A percentile compares a stretch with the other conserved stretches of the same genome.
Conservation (phyloP, 169 alveolate genomes). For the Perkinsus olseni region DNA sequence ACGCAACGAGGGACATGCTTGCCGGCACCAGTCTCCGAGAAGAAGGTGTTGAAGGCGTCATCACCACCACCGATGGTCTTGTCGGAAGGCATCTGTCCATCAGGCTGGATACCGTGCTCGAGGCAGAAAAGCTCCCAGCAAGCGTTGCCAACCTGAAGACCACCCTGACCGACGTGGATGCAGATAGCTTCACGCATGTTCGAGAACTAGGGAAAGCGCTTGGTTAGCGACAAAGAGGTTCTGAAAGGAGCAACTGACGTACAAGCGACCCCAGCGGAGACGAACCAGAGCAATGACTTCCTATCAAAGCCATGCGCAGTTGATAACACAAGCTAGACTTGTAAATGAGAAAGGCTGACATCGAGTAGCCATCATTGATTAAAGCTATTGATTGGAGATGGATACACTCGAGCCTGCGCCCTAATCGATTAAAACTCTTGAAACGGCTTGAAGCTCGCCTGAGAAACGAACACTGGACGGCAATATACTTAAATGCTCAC, state of each 20-base stretch:
- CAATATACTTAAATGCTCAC: too few relatives aligned
- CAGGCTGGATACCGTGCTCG: conserved; percentile 73
- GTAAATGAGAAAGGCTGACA: too few relatives aligned
- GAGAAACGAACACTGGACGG: too few relatives aligned
- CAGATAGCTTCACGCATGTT: conserved; percentile 90
- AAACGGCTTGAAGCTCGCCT: too few relatives aligned
- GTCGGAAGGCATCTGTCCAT: conserved; percentile 38
- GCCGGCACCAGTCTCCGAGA: conserved; percentile 81
- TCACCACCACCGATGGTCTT: conserved; percentile 67
- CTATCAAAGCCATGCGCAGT: too few relatives aligned
- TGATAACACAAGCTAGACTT: too few relatives aligned
- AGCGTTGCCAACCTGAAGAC: conserved; percentile 90
- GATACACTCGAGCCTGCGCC: too few relatives aligned
- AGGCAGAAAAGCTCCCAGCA: conserved; percentile 85
- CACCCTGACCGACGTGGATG: conserved; percentile 91
- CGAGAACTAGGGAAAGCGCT: neutral
- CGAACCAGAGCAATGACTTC: too few relatives aligned
- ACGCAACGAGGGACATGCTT: conserved; percentile 85
- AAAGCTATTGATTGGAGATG: too few relatives aligned
- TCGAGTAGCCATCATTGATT: too few relatives aligned
- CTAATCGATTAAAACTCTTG: too few relatives aligned
- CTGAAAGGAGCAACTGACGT: conserved; percentile 41
- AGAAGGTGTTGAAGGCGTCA: conserved; percentile 81
- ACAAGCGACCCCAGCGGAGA: too few relatives aligned
- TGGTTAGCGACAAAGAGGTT: neutral